Percentiles rank a stretch among this genome's conserved stretches.
These are phyloP conservation scores for Leptosphaerulina australis DNA, from an alignment of 2,329 filamentous ascomycete species.

Conservation along the genomic window DNA sequence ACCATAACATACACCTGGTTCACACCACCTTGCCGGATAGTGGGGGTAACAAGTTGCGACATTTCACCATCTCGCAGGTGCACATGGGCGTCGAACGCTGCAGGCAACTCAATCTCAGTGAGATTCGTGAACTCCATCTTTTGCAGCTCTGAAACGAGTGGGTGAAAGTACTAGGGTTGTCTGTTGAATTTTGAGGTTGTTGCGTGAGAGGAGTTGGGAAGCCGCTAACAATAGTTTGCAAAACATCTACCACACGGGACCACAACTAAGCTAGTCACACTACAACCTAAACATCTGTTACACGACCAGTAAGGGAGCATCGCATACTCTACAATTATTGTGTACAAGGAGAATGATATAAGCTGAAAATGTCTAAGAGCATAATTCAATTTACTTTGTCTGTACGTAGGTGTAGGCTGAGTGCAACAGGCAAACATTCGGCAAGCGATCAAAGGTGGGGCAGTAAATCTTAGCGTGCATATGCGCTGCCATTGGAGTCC, in stretches of 20 bases:
- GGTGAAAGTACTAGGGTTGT: background rate
- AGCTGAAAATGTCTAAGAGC: too few species aligned
- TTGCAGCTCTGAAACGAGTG: background rate
- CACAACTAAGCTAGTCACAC: conserved; percentile 8
- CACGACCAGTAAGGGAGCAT: too few species aligned
- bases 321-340: too few species aligned
- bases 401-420: too few species aligned
- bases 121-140: conserved; percentile 50
- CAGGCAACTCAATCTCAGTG: conserved; percentile 54
- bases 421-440: too few species aligned
- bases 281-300: too few species aligned
- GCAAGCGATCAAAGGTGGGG: too few species aligned
- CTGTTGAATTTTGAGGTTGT: conserved; percentile 23
- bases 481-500: too few species aligned
- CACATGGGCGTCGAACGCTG: conserved; percentile 59
- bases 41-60: conserved; percentile 58
- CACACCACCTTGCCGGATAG: conserved; percentile 58
- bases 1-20: conserved; percentile 63
- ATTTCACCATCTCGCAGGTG: conserved; percentile 60
- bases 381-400: too few species aligned
- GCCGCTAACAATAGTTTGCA: conserved; percentile 13
- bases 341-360: too few species aligned
- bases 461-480: too few species aligned
- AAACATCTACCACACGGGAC: too few species aligned
- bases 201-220: conserved; percentile 17